Evolutionary conservation across 2,329 filamentous ascomycete genomes (phyloP), one percentile per base, ranked within the genome.

Genomic region (Didymella keratinophila): DNA sequence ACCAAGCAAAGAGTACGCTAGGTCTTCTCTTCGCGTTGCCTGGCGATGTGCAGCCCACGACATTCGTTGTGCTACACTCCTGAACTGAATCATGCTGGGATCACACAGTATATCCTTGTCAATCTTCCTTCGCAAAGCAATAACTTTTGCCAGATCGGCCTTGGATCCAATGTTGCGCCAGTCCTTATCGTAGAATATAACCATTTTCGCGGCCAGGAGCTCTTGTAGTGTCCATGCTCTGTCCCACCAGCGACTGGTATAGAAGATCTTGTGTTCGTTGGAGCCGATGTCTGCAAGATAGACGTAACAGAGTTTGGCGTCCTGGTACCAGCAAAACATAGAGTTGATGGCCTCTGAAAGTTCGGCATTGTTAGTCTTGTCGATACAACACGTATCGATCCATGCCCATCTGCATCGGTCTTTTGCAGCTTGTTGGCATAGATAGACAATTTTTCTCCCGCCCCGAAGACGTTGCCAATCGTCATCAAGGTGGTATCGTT

Each of bases 11-110:
- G 18, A 20, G 10, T 39, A 39, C 10, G 32, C 32, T 3, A 36
- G 32, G 14, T 36, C 32, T 14, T 23, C 37, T 11, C 2, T 3
- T 20, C 36, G 36, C 7, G n/a, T 39, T 1, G 36, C 36, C 8
- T 20, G n/a, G 2, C 67, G 60, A 4, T 42, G 25, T 11, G 60
- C 49, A 16, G 60, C 60, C 68, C 69, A 71, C 1, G 41, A 52
- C 48, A 63, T 59, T 9, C 60, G 44, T 21, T 52, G 46, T 14
- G 52, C 62, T 10, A 63, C 47, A 25, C 50, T 58, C 4, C 14
- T 28, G 4, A 25, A 25, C 23, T 25, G 23, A 7, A 25, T 25
- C 23, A 25, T 25, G 23, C 7, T 7, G 7, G 23, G 23, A 7
- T 25, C 23, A 25, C 23, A 7, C 3, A 25, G 23, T 25, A 25